Evolutionary conservation across 768 basidiomycete species (phyloP), one percentile per base, ranked within the genome.

Genomic region (Collybia nuda): DNA sequence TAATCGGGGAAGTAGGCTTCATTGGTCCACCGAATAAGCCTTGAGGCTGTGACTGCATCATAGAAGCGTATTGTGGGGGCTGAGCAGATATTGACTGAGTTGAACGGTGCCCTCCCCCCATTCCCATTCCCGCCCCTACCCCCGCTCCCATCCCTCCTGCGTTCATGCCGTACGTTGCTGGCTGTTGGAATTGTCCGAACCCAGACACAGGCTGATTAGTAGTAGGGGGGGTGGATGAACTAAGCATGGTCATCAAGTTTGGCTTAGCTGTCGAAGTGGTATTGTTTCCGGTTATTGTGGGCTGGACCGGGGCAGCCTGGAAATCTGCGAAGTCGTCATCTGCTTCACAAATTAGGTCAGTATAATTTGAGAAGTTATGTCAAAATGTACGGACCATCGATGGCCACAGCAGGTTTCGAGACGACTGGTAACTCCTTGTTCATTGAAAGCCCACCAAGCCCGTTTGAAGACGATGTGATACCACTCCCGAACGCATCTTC

Each of bases 271-370:
- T 54, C 19, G 69, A 55, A 41, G 63, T 59, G n/a, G 72, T 60
- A 19, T 47, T 47, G 24, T 21, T 17, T 28, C 79, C 76, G n/a
- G 78, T 74, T 17, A 76, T 52, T 29, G 56, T 56, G 41, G 69
- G 56, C 19, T 74, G 72, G 4, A 73, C 65, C 15, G 87, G 88
- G 2, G 86, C 88, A 17, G 81, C 83, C 65, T 90, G 86, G 73
- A 93, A 93, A 64, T 93, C 91, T 44, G 81, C 84, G 57, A 93
- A 93, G 44, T 93, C 91, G 55, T 93, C 91, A 59, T 90, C 89
- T 79, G 50, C 6, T 6, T 32, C 9, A 11, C n/a, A 17, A 26
- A 48, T 18, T 56, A 47, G 42, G 28, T 39, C 26, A 28, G 41
- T 19, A 40, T 3, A 23, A 44, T 21, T 3, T 32, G 35, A n/a